These are phyloP conservation scores for Colletotrichum gloeosporioides DNA, from an alignment of 2,329 filamentous ascomycete genomes.

Conservation along the genomic window DNA sequence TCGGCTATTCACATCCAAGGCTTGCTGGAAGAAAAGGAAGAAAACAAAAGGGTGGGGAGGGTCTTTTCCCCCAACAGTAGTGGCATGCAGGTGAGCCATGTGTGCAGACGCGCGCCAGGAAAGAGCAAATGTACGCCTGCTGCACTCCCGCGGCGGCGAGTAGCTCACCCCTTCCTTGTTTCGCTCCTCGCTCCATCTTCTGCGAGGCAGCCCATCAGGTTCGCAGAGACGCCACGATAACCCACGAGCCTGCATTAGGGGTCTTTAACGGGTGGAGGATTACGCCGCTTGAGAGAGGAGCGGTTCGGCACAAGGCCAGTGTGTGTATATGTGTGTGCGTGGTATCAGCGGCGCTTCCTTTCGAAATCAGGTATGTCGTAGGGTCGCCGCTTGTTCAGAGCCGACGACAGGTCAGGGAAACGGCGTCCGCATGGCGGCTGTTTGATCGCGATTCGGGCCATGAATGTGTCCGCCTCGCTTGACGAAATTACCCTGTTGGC, in stretches of 20 bases:
- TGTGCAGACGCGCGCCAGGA: not conserved
- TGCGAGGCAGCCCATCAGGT: not conserved
- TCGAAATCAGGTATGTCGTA: not conserved
- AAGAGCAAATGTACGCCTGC: not conserved
- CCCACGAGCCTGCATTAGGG: not conserved
- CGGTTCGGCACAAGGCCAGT: not conserved
- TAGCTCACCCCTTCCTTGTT: not conserved
- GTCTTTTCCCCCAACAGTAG: not conserved
- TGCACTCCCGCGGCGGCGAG: not conserved
- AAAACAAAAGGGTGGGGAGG: not conserved
- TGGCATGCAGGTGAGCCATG: not conserved
- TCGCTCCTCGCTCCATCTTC: not conserved
- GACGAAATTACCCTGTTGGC: slow-evolving; percentile 20
- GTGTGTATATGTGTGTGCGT: not conserved
- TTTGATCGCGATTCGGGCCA: slow-evolving; percentile 16
- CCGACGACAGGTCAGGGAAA: slow-evolving; percentile 10
- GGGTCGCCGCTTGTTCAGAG: not conserved
- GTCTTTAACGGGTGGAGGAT: not conserved
- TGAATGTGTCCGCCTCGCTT: not conserved
- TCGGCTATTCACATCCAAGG: not conserved
- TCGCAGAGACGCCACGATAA: not conserved
- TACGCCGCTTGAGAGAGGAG: not conserved
- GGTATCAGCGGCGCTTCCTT: not conserved
- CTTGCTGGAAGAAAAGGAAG: not conserved
- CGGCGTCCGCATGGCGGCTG: slow-evolving; percentile 3